Percentiles rank a stretch among this genome's conserved stretches.
phyloP scores from a whole-genome alignment of 1,284 basidiomycete genomes.

The Coriolopsis trogii region DNA sequence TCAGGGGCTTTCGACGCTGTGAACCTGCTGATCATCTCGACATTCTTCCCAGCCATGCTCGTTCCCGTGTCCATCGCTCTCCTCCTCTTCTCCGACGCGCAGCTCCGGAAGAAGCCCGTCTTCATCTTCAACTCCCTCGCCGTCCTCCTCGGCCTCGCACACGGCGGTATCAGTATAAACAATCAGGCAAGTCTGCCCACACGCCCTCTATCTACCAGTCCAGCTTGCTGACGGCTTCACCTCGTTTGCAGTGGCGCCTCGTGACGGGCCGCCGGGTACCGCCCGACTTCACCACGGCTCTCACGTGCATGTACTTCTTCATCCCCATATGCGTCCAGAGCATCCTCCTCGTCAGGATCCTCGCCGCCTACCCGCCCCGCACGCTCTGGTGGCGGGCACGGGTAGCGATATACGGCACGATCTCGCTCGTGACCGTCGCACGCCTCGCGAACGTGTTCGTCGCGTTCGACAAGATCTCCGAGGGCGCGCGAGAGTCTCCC shows the following conservation, averaged over 20 bases:
- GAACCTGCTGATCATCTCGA: slow-evolving; percentile 16
- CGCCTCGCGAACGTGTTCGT: not conserved
- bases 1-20: too few species aligned
- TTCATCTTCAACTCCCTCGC: slow-evolving; percentile 31
- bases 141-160: slow-evolving; percentile 17
- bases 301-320: not conserved
- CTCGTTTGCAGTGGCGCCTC: not conserved
- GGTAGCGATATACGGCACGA: slow-evolving; percentile 1
- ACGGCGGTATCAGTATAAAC: slow-evolving; percentile 7
- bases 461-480: not conserved
- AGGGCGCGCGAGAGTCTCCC: not conserved
- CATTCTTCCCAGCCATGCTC: slow-evolving; percentile 16
- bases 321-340: not conserved
- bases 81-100: slow-evolving; percentile 27
- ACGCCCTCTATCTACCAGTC: not conserved
- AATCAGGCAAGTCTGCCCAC: not conserved
- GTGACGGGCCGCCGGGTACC: not conserved
- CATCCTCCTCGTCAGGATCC: slow-evolving; percentile 28
- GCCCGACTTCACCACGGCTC: not conserved
- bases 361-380: slow-evolving; percentile 25
- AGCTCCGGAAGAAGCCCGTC: slow-evolving; percentile 25
- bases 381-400: not conserved
- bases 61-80: slow-evolving; percentile 26
- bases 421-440: not conserved
- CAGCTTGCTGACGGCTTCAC: not conserved